Base-by-base conservation (phyloP, 306 rosid genomes). In the Cicer cuneatum region DNA sequence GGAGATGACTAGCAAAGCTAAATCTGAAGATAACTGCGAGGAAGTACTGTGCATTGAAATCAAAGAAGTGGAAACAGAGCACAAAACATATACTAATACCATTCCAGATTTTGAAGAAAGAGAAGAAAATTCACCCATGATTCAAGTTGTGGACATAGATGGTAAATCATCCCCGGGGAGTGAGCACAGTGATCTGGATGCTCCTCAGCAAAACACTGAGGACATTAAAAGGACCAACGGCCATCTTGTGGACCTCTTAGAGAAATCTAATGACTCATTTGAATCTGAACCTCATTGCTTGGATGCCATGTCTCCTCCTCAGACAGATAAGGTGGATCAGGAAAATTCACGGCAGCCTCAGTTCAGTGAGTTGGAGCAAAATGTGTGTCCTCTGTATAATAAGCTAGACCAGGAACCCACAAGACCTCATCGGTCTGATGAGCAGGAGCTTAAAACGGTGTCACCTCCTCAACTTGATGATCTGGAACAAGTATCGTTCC, bases 41-140 rank as follows among this genome's bases (percentile, higher is more conserved):
- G 96, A 90, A 71, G 86, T 87, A 59, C 84, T 52, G 39, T 85
- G 88, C 69, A 67, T 86, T 71, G 89, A 87, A 69, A 52, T 43
- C 59, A 85, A 85, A 62, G 87, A 84, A 71, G 57, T 72, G 49
- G 54, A 64, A 63, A 47, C 65, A 63, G 70, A 77, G 33, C 42
- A 57, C 16, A 74, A 77, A 16, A 47, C 62, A 65, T 71, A 77
- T 75, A 59, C 12, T 15, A 43, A 37, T 76, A 42, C 52, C 64
- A n/a, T 75, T 66, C 72, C 79, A 49, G 60, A 35, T 72, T 51
- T 47, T 79, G 82, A 83, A 79, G 83, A 85, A 78, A 82, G 11
- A 52, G 83, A 49, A 80, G 85, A 69, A 73, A 74, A 71, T 63
- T 48, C 75, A 11, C 65, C 79, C 49, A 14, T 29, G 39, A 60